Evolutionary conservation across 352 stramenopile genomes (phyloP).

Genomic region (Phytophthora meadii): DNA sequence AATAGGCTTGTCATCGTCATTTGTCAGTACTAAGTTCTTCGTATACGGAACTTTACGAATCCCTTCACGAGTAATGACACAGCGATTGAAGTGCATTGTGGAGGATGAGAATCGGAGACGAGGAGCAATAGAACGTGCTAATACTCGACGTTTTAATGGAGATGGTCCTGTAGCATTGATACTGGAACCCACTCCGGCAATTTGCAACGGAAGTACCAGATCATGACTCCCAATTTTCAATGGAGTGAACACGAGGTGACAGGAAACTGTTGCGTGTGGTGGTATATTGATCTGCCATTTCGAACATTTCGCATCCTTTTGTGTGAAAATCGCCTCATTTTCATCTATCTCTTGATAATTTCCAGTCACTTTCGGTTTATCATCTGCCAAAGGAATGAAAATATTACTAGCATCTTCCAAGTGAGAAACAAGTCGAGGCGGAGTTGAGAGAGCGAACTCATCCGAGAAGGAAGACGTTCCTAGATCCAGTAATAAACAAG

Average conservation of each 20-base stretch:
- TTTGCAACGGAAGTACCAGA: conserved; percentile 77
- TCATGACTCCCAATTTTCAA: conserved; percentile 47
- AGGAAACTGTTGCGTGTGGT: conserved; percentile 67
- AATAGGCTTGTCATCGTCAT: conserved; percentile 65
- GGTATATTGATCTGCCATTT: conserved; percentile 83
- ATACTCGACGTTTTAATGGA: conserved; percentile 53
- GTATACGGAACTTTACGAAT: conserved; percentile 91
- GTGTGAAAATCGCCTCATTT: background rate
- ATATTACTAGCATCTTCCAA: conserved; percentile 85
- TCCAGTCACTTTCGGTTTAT: conserved; percentile 7
- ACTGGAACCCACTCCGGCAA: conserved; percentile 53
- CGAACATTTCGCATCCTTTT: conserved; percentile 38
- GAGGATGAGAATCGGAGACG: conserved; percentile 76
- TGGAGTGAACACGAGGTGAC: conserved; percentile 84
- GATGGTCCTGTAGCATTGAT: conserved; percentile 13
- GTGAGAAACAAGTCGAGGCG: conserved; percentile 51
- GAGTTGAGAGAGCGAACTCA: conserved; percentile 77
- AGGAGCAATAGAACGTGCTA: conserved; percentile 62
- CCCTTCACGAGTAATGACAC: conserved; percentile 86
- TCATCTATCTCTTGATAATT: conserved; percentile 12
- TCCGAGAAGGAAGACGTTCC: conserved; percentile 35
- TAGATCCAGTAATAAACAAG: conserved; percentile 84
- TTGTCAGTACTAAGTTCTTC: conserved; percentile 79
- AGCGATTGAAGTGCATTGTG: conserved; percentile 82
- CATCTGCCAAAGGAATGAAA: conserved; percentile 64